phyloP scores from a whole-genome alignment of 2,329 filamentous ascomycete genomes.

The Penicillium glabrum region DNA sequence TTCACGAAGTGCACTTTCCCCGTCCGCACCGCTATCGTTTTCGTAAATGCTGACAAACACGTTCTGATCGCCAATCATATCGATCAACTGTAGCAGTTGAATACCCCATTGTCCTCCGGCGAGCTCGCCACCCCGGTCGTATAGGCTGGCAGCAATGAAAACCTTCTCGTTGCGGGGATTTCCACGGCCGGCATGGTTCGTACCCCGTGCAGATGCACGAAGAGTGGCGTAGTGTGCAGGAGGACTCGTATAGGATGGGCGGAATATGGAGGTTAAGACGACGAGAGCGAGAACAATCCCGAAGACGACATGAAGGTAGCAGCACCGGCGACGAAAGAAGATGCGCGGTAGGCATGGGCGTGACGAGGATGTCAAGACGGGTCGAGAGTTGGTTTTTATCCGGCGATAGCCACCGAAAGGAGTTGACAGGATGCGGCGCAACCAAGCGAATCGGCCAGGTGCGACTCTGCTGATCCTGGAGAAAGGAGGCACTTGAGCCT shows the following conservation, averaged over 20 bases:
- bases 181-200: constrained; percentile 41
- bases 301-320: constrained; percentile 27
- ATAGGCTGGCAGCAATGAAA: constrained; percentile 72
- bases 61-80: constrained; percentile 66
- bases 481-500: constrained; percentile 35
- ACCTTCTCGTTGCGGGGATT: constrained; percentile 63
- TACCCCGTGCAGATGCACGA: constrained; percentile 29
- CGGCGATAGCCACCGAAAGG: constrained; percentile 30
- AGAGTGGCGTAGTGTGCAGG: constrained; percentile 53
- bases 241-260: constrained; percentile 57
- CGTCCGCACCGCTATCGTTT: constrained; percentile 63
- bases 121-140: constrained; percentile 62
- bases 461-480: constrained; percentile 28
- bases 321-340: constrained; percentile 31
- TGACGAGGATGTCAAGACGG: constrained; percentile 21
- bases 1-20: constrained; percentile 53
- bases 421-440: constrained; percentile 30
- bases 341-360: constrained; percentile 30
- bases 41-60: constrained; percentile 74
- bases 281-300: constrained; percentile 34
- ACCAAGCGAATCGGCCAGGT: constrained; percentile 20
- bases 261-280: constrained; percentile 48
- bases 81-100: constrained; percentile 60
- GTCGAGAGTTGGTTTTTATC: constrained; percentile 26
- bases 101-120: constrained; percentile 65